Percentiles rank a stretch among this genome's conserved stretches.
Evolutionary conservation across 164 flowering plant genomes (phyloP).

Genomic region (Magnolia kwangsiensis): DNA sequence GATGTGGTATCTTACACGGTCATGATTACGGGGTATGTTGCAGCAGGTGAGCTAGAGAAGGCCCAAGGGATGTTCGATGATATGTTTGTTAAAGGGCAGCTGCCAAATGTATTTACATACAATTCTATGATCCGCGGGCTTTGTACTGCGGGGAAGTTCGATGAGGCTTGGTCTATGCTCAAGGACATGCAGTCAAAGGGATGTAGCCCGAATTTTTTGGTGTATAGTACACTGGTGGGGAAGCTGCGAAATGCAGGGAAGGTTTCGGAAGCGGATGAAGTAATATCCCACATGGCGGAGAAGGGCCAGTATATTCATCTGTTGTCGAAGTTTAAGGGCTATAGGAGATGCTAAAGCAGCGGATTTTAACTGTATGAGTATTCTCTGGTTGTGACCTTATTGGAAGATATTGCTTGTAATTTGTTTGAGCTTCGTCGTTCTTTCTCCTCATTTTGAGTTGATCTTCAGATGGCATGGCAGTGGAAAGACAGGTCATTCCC

Average conservation of each 20-base stretch:
- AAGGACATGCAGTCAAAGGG: constrained; percentile 80
- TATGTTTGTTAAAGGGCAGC: constrained; percentile 61
- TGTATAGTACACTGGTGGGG: constrained; percentile 68
- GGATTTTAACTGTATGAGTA: background rate
- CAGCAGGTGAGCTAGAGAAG: constrained; percentile 61
- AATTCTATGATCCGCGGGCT: constrained; percentile 91
- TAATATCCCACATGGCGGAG: constrained; percentile 59
- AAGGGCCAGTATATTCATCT: constrained; percentile 63
- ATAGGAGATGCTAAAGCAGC: constrained; percentile 38
- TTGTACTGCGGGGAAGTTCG: constrained; percentile 65
- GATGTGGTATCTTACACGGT: constrained; percentile 94
- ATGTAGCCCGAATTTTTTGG: constrained; percentile 78
- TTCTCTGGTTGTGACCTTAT: background rate
- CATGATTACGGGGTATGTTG: constrained; percentile 70
- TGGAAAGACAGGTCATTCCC: background rate
- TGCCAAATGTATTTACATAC: constrained; percentile 88
- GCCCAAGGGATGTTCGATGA: constrained; percentile 64
- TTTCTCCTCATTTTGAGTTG: background rate
- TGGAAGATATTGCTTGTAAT: background rate
- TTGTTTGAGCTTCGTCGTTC: background rate
- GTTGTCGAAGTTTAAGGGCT: constrained; percentile 48
- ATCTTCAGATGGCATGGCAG: background rate
- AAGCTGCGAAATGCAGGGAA: constrained; percentile 70
- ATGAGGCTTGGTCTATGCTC: constrained; percentile 66
- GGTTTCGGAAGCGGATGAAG: constrained; percentile 60